Base-by-base conservation (phyloP, 345 rosid species). In the Garcia nutans region DNA sequence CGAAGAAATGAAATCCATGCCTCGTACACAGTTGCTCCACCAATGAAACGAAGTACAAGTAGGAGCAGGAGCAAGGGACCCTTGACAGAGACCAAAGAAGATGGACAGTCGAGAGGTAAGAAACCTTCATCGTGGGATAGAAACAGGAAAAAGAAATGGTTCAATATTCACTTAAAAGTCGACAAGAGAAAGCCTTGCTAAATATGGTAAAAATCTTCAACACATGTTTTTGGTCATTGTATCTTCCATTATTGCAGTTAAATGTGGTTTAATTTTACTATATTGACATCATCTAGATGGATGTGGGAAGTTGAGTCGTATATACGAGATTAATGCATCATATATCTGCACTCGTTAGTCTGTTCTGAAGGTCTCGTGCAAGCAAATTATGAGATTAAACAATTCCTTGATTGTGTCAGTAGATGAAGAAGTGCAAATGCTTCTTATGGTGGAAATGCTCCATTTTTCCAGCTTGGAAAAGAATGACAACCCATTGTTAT, bases 151-250 rank as follows among this genome's bases (percentile, higher is more conserved):
- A 96, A 90, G 89, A 93, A 75, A 85, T 96, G 98, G 99, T 93
- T 81, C 83, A 92, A 90, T 75, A 81, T 93, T 81, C 93, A 84
- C 68, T 73, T 90, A 82, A 93, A 93, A 84, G 90, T 89, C 70
- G 92, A 91, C 86, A 93, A 92, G 90, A 87, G 93, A 87, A 96
- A 96, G 83, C 88, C 94, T 77, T 93, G 99, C 85, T 93, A 85
- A 84, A 28, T 31, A 20, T 45, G 81, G 87, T 82, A 80, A 66
- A 45, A 70, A 41, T 65, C 28, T 31, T n/a, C 2, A 26, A 37
- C 42, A 37, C 49, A 10, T 26, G 15, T 19, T 19, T 26, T 47
- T 56, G 28, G 70, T 52, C 5, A 10, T 2, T 23, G 24, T 23
- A 19, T 22, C 31, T 15, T 55, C 59, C 19, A 49, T 59, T 15